Conservation (phyloP, 148 eudicot genomes). For the Rhododendron griersonianum region DNA sequence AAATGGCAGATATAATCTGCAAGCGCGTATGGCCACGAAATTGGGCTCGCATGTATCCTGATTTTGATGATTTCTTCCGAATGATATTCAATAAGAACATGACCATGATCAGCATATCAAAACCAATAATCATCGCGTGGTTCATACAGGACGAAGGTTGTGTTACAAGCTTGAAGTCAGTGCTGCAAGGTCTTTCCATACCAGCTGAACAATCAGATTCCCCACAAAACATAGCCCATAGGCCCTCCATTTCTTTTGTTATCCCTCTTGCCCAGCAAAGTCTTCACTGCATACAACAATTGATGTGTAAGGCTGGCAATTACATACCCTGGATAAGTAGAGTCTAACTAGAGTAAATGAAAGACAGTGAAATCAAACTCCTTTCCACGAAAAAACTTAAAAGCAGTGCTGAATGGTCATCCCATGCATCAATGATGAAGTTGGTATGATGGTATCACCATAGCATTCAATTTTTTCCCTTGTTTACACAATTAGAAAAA, state of each 20-base stretch:
- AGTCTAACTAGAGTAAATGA: background rate
- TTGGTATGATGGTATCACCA: background rate
- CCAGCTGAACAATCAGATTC: slow-evolving; percentile 25
- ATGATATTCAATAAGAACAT: slow-evolving; percentile 39
- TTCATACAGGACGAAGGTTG: slow-evolving; percentile 78
- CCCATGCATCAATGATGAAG: background rate
- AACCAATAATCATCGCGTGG: slow-evolving; percentile 48
- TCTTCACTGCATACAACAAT: background rate
- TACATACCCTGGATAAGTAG: background rate
- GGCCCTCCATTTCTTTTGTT: slow-evolving; percentile 25
- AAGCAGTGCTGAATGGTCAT: background rate
- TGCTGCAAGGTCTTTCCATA: slow-evolving; percentile 31
- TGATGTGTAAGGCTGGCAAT: background rate
- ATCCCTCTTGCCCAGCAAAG: background rate
- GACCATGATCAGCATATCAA: slow-evolving; percentile 50
- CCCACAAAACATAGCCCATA: slow-evolving; percentile 46
- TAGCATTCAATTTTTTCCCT: background rate
- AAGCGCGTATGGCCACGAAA: slow-evolving; percentile 26
- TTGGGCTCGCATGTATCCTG: slow-evolving; percentile 8
- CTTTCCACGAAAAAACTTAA: background rate
- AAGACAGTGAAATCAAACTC: background rate
- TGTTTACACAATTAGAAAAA: background rate
- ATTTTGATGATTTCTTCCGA: slow-evolving; percentile 31
- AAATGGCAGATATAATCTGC: slow-evolving; percentile 47
- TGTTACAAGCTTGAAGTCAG: slow-evolving; percentile 32